Conservation (phyloP, 768 basidiomycete genomes). For the Suillus spraguei region DNA sequence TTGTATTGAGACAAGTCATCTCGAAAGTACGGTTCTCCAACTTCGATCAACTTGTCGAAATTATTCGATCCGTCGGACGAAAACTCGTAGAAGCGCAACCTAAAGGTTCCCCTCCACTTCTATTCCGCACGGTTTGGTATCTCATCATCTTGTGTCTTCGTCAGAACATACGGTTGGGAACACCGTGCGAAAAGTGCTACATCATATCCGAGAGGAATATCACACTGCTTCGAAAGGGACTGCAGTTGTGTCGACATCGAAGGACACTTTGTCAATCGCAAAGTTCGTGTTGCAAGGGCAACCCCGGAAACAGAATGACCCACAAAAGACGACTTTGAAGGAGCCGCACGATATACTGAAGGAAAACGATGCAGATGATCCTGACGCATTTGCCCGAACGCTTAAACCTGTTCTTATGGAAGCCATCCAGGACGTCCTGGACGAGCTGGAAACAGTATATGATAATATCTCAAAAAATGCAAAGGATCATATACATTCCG, state of each 20-base stretch:
- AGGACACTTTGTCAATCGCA: constrained; percentile 66
- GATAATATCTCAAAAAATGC: constrained; percentile 94
- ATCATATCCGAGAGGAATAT: constrained; percentile 95
- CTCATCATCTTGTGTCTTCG: constrained; percentile 6
- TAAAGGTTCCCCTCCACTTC: constrained; percentile 63
- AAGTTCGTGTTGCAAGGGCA: constrained; percentile 85
- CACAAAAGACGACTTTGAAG: constrained; percentile 38
- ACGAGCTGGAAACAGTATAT: constrained; percentile 95
- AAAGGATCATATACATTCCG: constrained; percentile 96
- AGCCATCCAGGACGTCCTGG: constrained; percentile 94
- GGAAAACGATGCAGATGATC: constrained; percentile 75
- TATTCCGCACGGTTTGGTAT: constrained; percentile 13
- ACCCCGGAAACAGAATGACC: constrained; percentile 49
- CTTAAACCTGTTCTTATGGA: constrained; percentile 95
- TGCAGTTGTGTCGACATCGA: constrained; percentile 38
- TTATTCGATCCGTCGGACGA: constrained; percentile 79
- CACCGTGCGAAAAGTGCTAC: constrained; percentile 89
- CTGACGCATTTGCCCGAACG: constrained; percentile 73
- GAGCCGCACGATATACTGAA: constrained; percentile 61
- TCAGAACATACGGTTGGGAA: constrained; percentile 95
- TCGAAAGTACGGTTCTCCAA: constrained; percentile 84
- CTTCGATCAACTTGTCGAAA: constrained; percentile 80
- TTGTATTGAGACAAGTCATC: constrained; percentile 88
- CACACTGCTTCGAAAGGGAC: constrained; percentile 69
- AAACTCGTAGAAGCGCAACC: constrained; percentile 90